These are phyloP conservation scores for Stephania yunnanensis DNA, from an alignment of 164 flowering plant species.

Conservation along the genomic window DNA sequence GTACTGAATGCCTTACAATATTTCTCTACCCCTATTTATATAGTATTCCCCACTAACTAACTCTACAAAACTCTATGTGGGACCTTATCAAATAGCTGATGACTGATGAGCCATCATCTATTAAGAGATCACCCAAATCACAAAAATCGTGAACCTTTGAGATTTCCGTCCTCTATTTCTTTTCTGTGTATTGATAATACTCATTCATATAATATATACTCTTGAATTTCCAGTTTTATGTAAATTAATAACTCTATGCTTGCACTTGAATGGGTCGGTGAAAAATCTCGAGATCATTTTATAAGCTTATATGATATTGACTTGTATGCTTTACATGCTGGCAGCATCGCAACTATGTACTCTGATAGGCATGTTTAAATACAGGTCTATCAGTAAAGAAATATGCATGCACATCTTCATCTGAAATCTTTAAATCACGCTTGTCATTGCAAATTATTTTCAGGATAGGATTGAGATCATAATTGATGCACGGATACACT, in stretches of 20 bases:
- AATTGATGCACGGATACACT: constrained; percentile 53
- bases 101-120: neutral
- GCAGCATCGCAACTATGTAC: too few species aligned
- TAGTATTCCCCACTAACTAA: too few species aligned
- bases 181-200: neutral
- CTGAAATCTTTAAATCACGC: neutral
- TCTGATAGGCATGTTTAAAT: too few species aligned
- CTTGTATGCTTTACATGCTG: too few species aligned
- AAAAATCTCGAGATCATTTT: neutral
- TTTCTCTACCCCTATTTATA: too few species aligned
- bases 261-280: neutral
- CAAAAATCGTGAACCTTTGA: neutral
- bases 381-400: too few species aligned
- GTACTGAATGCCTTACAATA: too few species aligned
- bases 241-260: neutral
- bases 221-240: too few species aligned
- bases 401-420: neutral
- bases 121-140: neutral
- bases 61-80: too few species aligned
- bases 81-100: neutral
- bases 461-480: constrained; percentile 87
- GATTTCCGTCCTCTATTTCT: neutral
- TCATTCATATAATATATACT: neutral
- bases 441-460: constrained; percentile 10
- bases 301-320: neutral